A percentile compares a stretch with the other conserved stretches of the same genome.
Evolutionary conservation across 2,329 filamentous ascomycete genomes (phyloP).

Genomic region (Bipolaris cookei): DNA sequence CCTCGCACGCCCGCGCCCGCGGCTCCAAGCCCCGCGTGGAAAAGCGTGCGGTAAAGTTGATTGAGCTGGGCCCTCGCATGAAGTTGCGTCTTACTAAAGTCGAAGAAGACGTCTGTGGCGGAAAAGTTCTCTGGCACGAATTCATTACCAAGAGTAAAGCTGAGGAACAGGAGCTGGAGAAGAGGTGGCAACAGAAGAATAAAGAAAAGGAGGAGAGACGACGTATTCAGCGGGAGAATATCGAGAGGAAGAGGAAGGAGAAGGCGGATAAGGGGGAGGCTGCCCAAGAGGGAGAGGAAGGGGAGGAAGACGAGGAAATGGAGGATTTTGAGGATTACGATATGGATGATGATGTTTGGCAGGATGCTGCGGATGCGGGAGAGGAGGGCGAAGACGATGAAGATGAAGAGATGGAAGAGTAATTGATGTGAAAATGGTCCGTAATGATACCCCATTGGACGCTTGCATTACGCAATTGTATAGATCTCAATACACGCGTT

Average conservation of each 20-base stretch:
- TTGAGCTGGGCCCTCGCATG: conserved; percentile 91
- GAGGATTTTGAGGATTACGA: conserved; percentile 54
- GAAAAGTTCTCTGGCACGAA: conserved; percentile 97
- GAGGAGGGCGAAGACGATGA: conserved; percentile 56
- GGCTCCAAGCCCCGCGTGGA: conserved; percentile 64
- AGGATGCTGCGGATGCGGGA: conserved; percentile 59
- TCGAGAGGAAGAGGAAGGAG: conserved; percentile 81
- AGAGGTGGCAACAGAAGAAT: conserved; percentile 77
- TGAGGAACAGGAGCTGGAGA: conserved; percentile 79
- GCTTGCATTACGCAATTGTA: neutral
- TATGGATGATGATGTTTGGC: conserved; percentile 59
- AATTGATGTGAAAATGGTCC: conserved; percentile 30
- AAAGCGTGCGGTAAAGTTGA: conserved; percentile 85
- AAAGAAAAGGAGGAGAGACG: conserved; percentile 83
- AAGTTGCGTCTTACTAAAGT: conserved; percentile 90
- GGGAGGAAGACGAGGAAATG: conserved; percentile 57
- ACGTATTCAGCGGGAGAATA: conserved; percentile 85
- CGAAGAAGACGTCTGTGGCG: conserved; percentile 88
- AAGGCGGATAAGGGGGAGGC: conserved; percentile 47
- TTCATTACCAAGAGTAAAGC: conserved; percentile 83
- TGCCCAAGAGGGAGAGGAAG: conserved; percentile 57
- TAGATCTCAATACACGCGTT: neutral
- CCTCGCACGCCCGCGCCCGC: conserved; percentile 45
- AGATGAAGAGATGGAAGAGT: conserved; percentile 56
- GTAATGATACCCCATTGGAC: conserved; percentile 46